Base-by-base conservation (phyloP, 192 early-diverging fungal genomes). In the Umbelopsis isabellina region DNA sequence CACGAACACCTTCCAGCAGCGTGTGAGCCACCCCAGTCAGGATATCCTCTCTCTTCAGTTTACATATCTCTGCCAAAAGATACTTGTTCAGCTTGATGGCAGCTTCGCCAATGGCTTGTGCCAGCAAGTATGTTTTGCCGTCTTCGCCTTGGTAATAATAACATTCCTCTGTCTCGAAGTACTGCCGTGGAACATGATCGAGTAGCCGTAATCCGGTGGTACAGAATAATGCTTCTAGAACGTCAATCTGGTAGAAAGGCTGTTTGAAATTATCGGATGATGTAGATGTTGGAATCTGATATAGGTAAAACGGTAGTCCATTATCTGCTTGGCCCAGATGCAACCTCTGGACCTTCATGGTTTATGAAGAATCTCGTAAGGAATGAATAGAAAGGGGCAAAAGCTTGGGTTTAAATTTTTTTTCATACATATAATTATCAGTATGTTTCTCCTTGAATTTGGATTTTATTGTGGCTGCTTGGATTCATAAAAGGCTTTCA, bases 51-150 rank as follows among this genome's bases (percentile, higher is more conserved):
- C 37, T 35, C 35, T 53, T 69, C 49, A 74, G 48, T 46, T 80
- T 80, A 16, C 68, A 73, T 37, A 77, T 67, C 44, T 80, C 79
- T 20, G 68, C 79, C 12, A 80, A 46, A 27, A 67, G 47, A 37
- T 35, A 51, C 35, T 73, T 77, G 50, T 67, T 53, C 13, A 74
- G 51, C 25, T 70, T 53, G 44, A 67, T 41, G 47, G 68, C 79
- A 30, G 69, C 55, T 35, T 72, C 68, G 61, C 37, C 49, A 46
- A 80, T 35, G 12, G 72, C 79, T 46, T 69, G 48, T 25, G 79
- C 68, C 35, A 67, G 33, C 10, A 80, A 51, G 65, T 77, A 80
- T 15, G 68, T 51, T 30, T 80, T 75, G 45, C 76, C 75, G n/a
- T 69, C 65, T 22, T 73, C 71, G 50, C 33, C 35, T 25, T 72